A percentile compares a stretch with the other conserved stretches of the same genome.
These are phyloP conservation scores for Naegleria lovaniensis DNA, from an alignment of 208 protist genomes.

Conservation along the genomic window DNA sequence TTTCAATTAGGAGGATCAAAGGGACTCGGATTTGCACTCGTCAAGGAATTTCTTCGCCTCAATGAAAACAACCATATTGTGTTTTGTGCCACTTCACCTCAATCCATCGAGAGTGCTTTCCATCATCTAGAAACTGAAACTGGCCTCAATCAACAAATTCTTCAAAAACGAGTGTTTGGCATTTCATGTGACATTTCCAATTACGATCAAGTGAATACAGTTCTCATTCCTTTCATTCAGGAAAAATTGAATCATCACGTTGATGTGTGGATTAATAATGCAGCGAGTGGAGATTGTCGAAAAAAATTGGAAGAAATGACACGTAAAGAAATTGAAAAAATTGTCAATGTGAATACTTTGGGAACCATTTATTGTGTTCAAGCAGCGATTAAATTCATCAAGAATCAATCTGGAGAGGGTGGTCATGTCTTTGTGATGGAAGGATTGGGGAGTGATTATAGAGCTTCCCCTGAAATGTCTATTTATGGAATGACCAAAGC, in stretches of 20 bases:
- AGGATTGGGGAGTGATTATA: not conserved
- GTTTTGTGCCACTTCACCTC: not conserved
- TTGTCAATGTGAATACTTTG: not conserved
- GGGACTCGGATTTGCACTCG: not conserved
- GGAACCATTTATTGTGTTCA: not conserved
- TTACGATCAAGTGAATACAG: not conserved
- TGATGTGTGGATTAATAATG: slow-evolving; percentile 1
- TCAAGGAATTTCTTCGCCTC: not conserved
- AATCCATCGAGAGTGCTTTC: not conserved
- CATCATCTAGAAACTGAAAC: not conserved
- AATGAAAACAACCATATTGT: not conserved
- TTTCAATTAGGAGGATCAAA: not conserved
- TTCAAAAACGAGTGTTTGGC: not conserved
- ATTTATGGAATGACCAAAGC: not conserved
- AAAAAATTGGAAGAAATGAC: not conserved
- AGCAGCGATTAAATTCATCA: not conserved
- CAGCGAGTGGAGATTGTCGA: not conserved
- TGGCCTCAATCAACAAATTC: not conserved
- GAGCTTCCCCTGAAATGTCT: not conserved
- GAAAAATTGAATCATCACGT: not conserved
- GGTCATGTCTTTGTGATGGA: not conserved
- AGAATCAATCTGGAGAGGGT: not conserved
- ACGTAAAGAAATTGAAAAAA: not conserved
- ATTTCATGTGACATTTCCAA: not conserved
- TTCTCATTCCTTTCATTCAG: not conserved